Percentiles rank a stretch among this genome's conserved stretches.
Conservation (phyloP, 179 eudicot genomes). For the Sideroxylon spinosum region DNA sequence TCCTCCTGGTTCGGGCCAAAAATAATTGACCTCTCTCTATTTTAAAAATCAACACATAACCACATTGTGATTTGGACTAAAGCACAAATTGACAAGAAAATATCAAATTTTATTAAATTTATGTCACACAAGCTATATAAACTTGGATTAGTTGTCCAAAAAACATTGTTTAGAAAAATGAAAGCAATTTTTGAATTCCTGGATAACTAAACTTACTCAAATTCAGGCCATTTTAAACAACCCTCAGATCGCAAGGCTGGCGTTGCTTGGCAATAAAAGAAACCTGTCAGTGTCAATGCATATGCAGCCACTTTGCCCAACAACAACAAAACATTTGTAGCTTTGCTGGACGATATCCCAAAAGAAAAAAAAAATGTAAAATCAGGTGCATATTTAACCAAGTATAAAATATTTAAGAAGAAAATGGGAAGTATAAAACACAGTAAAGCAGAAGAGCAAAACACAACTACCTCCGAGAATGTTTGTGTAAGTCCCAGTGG, state of each 20-base stretch:
- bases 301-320: constrained; percentile 74
- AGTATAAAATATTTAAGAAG: neutral
- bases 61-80: too few relatives aligned
- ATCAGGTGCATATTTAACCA: neutral
- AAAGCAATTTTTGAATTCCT: neutral
- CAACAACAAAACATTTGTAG: constrained; percentile 57
- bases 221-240: constrained; percentile 27
- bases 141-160: neutral
- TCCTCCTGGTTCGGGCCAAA: too few relatives aligned
- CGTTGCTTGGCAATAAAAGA: constrained; percentile 69
- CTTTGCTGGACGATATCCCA: constrained; percentile 47
- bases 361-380: neutral
- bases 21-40: too few relatives aligned
- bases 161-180: too few relatives aligned
- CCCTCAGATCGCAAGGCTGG: constrained; percentile 39
- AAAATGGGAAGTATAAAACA: neutral
- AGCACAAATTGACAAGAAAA: too few relatives aligned
- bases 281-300: constrained; percentile 74
- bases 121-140: neutral
- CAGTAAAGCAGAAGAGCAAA: constrained; percentile 6
- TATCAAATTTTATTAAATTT: too few relatives aligned
- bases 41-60: too few relatives aligned
- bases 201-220: constrained; percentile 42
- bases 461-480: constrained; percentile 55
- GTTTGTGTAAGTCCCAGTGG: constrained; percentile 87